These are phyloP conservation scores for Erysimum cheiri DNA, from an alignment of 441 rosid species.

Conservation along the genomic window DNA sequence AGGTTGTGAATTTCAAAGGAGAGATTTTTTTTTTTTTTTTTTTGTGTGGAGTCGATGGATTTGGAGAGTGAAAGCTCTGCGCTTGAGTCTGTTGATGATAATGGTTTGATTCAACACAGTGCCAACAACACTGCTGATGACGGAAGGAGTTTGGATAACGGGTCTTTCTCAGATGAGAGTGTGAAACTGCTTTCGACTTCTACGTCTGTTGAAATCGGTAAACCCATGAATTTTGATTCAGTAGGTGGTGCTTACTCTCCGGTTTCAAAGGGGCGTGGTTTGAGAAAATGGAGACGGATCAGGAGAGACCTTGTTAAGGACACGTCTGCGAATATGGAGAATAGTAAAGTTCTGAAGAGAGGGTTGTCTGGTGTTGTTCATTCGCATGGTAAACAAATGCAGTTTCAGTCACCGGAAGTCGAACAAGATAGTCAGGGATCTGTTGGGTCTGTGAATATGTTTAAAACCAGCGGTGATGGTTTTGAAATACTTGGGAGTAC, in stretches of 20 bases:
- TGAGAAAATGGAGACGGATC: conserved; percentile 85
- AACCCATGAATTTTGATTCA: conserved; percentile 40
- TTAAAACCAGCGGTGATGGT: conserved; percentile 48
- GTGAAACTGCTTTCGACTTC: conserved; percentile 39
- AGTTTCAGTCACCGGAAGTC: conserved; percentile 41
- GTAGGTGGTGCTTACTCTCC: conserved; percentile 45
- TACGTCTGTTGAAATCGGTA: conserved; percentile 30
- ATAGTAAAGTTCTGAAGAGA: conserved; percentile 62
- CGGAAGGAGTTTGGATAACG: conserved; percentile 40
- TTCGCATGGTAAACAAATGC: conserved; percentile 48
- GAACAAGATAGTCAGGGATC: conserved; percentile 56
- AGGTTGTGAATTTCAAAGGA: conserved; percentile 18
- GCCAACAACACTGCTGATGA: conserved; percentile 35
- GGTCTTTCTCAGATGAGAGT: conserved; percentile 42
- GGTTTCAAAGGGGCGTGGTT: conserved; percentile 63
- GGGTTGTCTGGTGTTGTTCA: conserved; percentile 50
- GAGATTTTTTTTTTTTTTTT: conserved; percentile 7
- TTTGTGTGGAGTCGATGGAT: conserved; percentile 52
- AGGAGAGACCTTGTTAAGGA: conserved; percentile 68
- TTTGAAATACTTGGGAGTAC: conserved; percentile 42
- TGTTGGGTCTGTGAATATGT: conserved; percentile 52
- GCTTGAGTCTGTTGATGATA: conserved; percentile 65
- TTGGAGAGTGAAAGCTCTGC: conserved; percentile 58
- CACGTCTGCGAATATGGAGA: conserved; percentile 46
- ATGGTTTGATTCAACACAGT: conserved; percentile 45